Percentiles rank a stretch among this genome's conserved stretches.
Evolutionary conservation across 257 asterid species (phyloP).

Genomic region (Apocynum venetum): DNA sequence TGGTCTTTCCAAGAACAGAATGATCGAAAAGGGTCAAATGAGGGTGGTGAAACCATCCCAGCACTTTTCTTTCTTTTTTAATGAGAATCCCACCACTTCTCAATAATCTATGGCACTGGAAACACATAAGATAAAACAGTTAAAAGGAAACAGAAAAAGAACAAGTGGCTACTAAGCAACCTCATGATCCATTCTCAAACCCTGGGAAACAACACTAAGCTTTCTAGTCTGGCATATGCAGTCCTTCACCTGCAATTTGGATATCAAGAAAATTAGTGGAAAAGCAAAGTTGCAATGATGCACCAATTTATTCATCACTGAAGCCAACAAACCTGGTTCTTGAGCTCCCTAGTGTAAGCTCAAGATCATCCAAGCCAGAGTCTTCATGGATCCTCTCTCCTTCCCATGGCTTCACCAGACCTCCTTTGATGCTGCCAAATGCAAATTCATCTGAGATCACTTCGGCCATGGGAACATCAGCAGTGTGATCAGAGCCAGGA

Average conservation of each 20-base stretch:
- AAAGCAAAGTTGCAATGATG: neutral
- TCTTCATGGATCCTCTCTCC: conserved; percentile 60
- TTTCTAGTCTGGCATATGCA: neutral
- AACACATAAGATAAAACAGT: neutral
- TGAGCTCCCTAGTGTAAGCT: conserved; percentile 55
- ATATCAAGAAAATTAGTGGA: neutral
- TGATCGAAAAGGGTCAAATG: neutral
- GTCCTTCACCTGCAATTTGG: conserved; percentile 17
- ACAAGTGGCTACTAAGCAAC: conserved; percentile 3
- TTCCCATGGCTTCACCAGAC: conserved; percentile 55
- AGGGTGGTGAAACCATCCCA: neutral
- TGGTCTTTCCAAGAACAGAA: neutral
- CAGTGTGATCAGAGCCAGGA: conserved; percentile 30
- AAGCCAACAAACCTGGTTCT: conserved; percentile 32
- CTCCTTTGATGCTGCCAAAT: conserved; percentile 32
- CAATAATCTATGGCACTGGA: neutral
- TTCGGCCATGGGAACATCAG: conserved; percentile 63
- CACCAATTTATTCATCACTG: neutral
- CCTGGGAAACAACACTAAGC: neutral
- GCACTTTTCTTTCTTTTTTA: neutral
- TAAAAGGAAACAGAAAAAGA: neutral
- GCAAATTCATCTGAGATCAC: conserved; percentile 47
- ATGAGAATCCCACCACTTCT: neutral
- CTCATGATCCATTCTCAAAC: neutral
- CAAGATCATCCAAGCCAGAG: conserved; percentile 46